Base-by-base conservation (phyloP, 2,329 filamentous ascomycete genomes). In the Plenodomus biglobosus region DNA sequence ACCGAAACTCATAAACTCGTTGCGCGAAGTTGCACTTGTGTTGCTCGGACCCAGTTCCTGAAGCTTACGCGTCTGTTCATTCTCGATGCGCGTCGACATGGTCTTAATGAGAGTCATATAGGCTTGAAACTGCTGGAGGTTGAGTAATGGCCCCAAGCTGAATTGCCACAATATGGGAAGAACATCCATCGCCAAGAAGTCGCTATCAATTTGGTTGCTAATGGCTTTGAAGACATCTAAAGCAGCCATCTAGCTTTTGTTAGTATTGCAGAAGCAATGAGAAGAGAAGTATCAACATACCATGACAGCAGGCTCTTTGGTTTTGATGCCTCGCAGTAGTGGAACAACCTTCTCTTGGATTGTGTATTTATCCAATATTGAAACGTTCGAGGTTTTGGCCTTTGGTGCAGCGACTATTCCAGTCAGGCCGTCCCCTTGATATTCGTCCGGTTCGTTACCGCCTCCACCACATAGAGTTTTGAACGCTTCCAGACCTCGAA, bases 301-400 rank as follows among this genome's bases (percentile, higher is more conserved):
- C 89, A 97, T 97, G 8, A 99, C 94, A 7, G 91, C 92, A 0
- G 94, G 94, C 70, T 99, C 94, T 68, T 96, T 97, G 0, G 94
- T 99, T 73, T 96, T 97, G 75, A 99, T 97, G 1, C 80, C 91
- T 65, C 89, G 91, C 52, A 99, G 80, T 3, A 97, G 76, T 0
- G 94, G 94, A 0, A 97, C 83, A 27, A 99, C 88, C 76, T 96
- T 97, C 69, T 99, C 94, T 70, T 99, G 94, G 75, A 99, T 92
- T 0, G 94, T 97, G 66, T 94, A 97, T 71, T 97, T 97, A 75
- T 99, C 94, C 21, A 99, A 77, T 2, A 92, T 92, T 1, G 85
- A 90, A 0, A 87, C 87, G 1, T 83, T 87, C 3, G 81, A 82
- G 2, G 80, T 76, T 65, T 86, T 85, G 48, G 82, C 80, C 63